Conservation (phyloP, 805 yeast genomes). For the Nakazawaea anatomiae region DNA sequence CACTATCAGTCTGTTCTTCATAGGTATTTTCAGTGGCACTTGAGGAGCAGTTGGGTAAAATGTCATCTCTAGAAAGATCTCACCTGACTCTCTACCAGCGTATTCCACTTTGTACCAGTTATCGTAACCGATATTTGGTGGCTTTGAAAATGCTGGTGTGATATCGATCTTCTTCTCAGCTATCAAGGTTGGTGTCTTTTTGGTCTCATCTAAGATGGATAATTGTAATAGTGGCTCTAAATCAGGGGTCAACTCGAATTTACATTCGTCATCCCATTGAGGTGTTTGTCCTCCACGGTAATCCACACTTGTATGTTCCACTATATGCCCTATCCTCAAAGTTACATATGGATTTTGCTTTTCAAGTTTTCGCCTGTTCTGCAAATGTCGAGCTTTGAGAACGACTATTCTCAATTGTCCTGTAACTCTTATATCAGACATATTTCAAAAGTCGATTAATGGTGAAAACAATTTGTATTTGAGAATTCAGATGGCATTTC, state of each 20-base stretch:
- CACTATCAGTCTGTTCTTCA: conserved; percentile 7
- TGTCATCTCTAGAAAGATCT: conserved; percentile 84
- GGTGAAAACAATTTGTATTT: no score
- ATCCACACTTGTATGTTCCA: conserved; percentile 72
- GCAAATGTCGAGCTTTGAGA: conserved; percentile 76
- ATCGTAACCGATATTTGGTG: conserved; percentile 73
- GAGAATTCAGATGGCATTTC: no score
- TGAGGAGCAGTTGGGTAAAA: conserved; percentile 57
- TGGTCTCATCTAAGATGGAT: conserved; percentile 79
- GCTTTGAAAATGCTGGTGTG: conserved; percentile 60
- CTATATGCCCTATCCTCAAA: conserved; percentile 72
- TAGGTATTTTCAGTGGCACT: conserved; percentile 16
- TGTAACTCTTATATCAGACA: conserved; percentile 24
- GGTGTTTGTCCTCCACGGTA: conserved; percentile 95
- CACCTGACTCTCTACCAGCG: conserved; percentile 78
- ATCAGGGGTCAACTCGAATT: conserved; percentile 61
- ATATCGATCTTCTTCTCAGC: conserved; percentile 80
- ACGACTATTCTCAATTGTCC: conserved; percentile 70
- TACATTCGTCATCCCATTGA: conserved; percentile 71
- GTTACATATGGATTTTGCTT: conserved; percentile 93
- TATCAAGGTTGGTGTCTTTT: conserved; percentile 79
- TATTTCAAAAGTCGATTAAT: neutral
- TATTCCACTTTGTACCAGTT: conserved; percentile 72
- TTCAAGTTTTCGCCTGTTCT: conserved; percentile 79
- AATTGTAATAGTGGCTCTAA: conserved; percentile 59